Conservation (phyloP, 2,329 filamentous ascomycete species). For the Beauveria brongniartii region DNA sequence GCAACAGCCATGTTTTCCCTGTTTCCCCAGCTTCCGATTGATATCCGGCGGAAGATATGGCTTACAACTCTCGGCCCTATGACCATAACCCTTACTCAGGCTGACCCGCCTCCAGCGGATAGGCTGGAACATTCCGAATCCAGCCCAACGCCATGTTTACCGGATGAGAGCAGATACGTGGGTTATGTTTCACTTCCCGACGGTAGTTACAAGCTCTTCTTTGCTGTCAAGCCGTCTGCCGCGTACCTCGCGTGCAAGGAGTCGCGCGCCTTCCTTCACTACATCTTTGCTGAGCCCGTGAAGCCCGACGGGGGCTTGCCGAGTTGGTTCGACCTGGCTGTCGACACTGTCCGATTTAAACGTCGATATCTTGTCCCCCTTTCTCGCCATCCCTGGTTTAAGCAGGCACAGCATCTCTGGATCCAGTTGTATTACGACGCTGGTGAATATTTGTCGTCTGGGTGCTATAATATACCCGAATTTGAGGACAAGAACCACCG, state of each 20-base stretch:
- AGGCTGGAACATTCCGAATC: not conserved
- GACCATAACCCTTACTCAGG: not conserved
- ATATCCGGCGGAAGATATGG: conserved; percentile 6
- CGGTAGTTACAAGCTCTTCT: not conserved
- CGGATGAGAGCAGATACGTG: not conserved
- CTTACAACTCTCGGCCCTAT: conserved; percentile 3
- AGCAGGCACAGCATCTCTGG: not conserved
- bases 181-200: not conserved
- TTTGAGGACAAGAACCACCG: not conserved
- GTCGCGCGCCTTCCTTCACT: not conserved
- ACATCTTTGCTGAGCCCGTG: conserved; percentile 3
- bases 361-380: not conserved
- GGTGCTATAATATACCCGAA: no score
- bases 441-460: not conserved
- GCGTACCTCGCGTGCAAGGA: conserved; percentile 5
- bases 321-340: not conserved
- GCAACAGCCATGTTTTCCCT: not conserved
- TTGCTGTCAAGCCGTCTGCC: not conserved
- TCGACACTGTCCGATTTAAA: not conserved
- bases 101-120: not conserved
- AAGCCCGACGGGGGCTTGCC: conserved; percentile 1
- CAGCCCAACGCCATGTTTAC: no score
- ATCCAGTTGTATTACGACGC: not conserved
- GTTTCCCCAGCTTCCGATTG: not conserved
- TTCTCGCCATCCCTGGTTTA: conserved; percentile 6